Evolutionary conservation across 352 stramenopile genomes (phyloP).

Genomic region (Elongisporangium prolatum): DNA sequence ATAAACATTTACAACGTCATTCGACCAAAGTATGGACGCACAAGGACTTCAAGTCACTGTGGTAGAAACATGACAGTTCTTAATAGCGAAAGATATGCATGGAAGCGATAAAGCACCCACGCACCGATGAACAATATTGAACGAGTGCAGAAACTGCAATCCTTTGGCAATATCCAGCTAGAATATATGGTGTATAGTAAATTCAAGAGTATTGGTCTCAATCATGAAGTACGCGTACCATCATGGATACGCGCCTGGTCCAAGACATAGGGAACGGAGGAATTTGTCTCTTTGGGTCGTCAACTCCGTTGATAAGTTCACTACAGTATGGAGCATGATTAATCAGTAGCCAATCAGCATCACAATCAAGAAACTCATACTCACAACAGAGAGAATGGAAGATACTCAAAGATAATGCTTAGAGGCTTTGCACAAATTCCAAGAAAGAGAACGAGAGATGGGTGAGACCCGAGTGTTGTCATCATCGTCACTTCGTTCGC

Average conservation of each 20-base stretch:
- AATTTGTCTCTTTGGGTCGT: conserved; percentile 47
- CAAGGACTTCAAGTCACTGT: conserved; percentile 77
- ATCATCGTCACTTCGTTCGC: conserved; percentile 77
- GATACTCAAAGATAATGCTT: conserved; percentile 69
- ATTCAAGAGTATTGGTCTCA: neutral
- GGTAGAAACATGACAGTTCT: neutral
- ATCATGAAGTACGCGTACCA: conserved; percentile 24
- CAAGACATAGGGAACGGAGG: conserved; percentile 63
- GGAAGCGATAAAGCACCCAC: neutral
- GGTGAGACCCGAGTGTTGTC: conserved; percentile 51
- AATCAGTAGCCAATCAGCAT: neutral
- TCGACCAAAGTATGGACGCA: too few relatives aligned
- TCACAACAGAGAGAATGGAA: conserved; percentile 78
- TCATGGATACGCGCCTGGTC: conserved; percentile 78
- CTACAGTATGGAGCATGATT: conserved; percentile 19
- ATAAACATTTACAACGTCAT: too few relatives aligned
- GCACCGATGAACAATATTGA: conserved; percentile 77
- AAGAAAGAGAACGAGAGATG: conserved; percentile 67
- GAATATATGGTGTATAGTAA: conserved; percentile 2
- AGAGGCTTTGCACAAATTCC: conserved; percentile 54
- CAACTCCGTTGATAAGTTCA: conserved; percentile 69
- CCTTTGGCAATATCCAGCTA: conserved; percentile 66
- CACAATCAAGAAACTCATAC: conserved; percentile 1
- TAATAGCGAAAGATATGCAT: neutral
- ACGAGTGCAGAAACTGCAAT: conserved; percentile 75